Percentiles rank a stretch among this genome's conserved stretches.
phyloP scores from a whole-genome alignment of 2,329 filamentous ascomycete species.

The Pseudocercospora musae region DNA sequence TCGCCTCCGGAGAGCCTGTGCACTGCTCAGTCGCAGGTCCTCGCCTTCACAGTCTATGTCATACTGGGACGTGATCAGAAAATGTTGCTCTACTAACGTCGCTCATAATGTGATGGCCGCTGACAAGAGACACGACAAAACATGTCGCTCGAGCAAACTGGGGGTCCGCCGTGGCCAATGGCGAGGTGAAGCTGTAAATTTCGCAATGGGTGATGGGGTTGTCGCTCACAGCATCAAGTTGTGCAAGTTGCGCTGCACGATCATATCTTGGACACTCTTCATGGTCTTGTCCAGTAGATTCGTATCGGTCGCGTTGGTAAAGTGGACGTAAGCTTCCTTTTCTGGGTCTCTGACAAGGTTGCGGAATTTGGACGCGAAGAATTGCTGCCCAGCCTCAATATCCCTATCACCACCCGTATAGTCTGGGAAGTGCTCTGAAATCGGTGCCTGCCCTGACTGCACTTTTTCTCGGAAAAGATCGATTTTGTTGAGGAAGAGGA shows the following conservation, averaged over 20 bases:
- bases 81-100: not conserved
- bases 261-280: constrained; percentile 53
- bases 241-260: constrained; percentile 52
- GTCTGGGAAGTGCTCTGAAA: constrained; percentile 50
- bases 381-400: constrained; percentile 48
- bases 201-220: constrained; percentile 9
- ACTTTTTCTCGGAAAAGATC: constrained; percentile 53
- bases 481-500: constrained; percentile 54
- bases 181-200: constrained; percentile 1
- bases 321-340: constrained; percentile 53
- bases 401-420: constrained; percentile 45
- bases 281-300: constrained; percentile 52
- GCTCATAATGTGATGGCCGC: not conserved
- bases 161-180: not conserved
- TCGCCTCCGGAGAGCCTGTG: not conserved
- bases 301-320: constrained; percentile 53
- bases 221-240: constrained; percentile 43
- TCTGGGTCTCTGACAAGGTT: constrained; percentile 49
- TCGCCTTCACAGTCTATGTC: not conserved
- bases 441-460: constrained; percentile 44
- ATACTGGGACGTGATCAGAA: constrained; percentile 3
- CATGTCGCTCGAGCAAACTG: not conserved
- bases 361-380: constrained; percentile 51
- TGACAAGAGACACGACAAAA: not conserved
- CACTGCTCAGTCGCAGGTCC: not conserved